A percentile compares a stretch with the other conserved stretches of the same genome.
Conservation (phyloP, 1,284 basidiomycete species). For the Gomphus bonarii region DNA sequence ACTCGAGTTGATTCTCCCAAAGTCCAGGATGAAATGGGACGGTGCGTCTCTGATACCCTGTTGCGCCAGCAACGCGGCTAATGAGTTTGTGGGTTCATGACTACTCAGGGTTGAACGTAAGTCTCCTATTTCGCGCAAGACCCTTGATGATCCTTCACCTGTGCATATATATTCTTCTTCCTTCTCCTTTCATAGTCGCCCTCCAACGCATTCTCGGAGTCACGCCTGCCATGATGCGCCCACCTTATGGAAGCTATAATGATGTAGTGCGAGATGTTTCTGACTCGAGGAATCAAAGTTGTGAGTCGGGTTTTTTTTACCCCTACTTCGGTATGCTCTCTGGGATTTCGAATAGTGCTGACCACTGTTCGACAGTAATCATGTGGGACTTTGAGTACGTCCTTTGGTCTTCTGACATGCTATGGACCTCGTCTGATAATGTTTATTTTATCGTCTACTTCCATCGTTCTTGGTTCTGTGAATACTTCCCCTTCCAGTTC, state of each 20-base stretch:
- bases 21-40: slow-evolving; percentile 10
- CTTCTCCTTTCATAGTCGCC: slow-evolving; percentile 9
- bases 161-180: not conserved
- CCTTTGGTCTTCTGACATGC: not conserved
- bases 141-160: not conserved
- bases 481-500: not conserved
- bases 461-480: not conserved
- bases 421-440: not conserved
- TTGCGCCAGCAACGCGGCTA: too few species aligned
- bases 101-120: not conserved
- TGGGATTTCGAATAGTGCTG: not conserved
- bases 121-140: not conserved
- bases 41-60: slow-evolving; percentile 1
- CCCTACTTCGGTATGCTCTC: not conserved
- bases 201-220: slow-evolving; percentile 14
- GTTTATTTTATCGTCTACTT: not conserved
- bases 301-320: slow-evolving; percentile 8
- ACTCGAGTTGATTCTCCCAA: not conserved
- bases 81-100: not conserved
- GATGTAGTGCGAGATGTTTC: slow-evolving; percentile 32
- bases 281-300: slow-evolving; percentile 17
- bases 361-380: slow-evolving; percentile 20
- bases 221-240: slow-evolving; percentile 15
- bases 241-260: slow-evolving; percentile 31
- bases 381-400: slow-evolving; percentile 32